Percentiles rank a stretch among this genome's conserved stretches.
These are phyloP conservation scores for Lepiota venenata DNA, from an alignment of 768 basidiomycete species.

Conservation along the genomic window DNA sequence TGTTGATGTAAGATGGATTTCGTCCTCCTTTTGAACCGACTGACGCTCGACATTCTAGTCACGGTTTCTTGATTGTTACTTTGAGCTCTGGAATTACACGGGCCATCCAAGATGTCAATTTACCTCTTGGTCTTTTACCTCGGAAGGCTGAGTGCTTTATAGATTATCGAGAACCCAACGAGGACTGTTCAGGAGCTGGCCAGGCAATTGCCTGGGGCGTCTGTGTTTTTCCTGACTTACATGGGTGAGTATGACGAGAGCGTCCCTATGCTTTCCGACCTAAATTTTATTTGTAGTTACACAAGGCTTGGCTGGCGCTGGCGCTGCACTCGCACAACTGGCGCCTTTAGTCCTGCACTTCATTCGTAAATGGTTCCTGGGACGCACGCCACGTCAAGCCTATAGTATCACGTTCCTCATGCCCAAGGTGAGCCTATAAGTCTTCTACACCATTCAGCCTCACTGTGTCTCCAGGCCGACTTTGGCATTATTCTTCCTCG, in stretches of 20 bases:
- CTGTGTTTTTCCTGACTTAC: constrained; percentile 64
- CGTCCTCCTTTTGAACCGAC: not conserved
- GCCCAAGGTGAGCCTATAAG: constrained; percentile 38
- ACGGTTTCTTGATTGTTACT: constrained; percentile 73
- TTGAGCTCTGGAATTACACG: constrained; percentile 55
- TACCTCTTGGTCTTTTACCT: not conserved
- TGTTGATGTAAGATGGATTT: constrained; percentile 43
- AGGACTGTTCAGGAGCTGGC: constrained; percentile 41
- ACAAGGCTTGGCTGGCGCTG: constrained; percentile 51
- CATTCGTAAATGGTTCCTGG: constrained; percentile 60
- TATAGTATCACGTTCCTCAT: constrained; percentile 54
- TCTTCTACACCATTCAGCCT: not conserved
- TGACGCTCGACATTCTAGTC: constrained; percentile 27
- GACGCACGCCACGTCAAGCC: constrained; percentile 64
- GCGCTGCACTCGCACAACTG: constrained; percentile 50
- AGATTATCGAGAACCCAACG: constrained; percentile 43
- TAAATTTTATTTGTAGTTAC: constrained; percentile 29
- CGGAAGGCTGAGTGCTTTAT: not conserved
- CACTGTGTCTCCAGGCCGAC: constrained; percentile 32
- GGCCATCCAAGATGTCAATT: constrained; percentile 20
- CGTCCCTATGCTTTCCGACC: not conserved
- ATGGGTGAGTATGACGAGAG: constrained; percentile 29
- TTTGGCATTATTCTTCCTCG: constrained; percentile 48
- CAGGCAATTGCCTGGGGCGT: constrained; percentile 48
- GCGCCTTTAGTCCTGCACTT: constrained; percentile 54